Conservation (phyloP, 2,329 filamentous ascomycete species). For the Fusarium avenaceum region DNA sequence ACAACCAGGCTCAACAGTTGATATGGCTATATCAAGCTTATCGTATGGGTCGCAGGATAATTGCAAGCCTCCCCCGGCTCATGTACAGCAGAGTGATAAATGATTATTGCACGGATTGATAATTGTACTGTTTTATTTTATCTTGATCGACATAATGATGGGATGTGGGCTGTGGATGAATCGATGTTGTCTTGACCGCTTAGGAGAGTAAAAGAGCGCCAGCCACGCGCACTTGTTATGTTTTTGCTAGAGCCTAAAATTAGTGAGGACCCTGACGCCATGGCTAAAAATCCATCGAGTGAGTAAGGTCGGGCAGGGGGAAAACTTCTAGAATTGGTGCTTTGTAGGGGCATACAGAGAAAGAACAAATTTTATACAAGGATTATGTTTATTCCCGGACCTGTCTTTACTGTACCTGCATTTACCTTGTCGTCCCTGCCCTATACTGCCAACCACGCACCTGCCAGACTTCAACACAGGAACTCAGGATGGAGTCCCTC, state of each 20-base stretch:
- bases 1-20: conserved; percentile 13
- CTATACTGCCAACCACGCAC: too few species aligned
- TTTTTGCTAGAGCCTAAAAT: background rate
- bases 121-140: too few species aligned
- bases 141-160: background rate
- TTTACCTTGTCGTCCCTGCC: too few species aligned
- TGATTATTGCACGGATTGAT: background rate
- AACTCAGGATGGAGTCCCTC: too few species aligned
- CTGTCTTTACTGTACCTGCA: too few species aligned
- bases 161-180: background rate
- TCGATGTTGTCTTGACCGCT: background rate
- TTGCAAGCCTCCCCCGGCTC: conserved; percentile 6
- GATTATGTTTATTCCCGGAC: too few species aligned
- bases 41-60: conserved; percentile 24
- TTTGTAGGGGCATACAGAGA: background rate
- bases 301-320: too few species aligned
- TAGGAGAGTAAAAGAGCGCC: background rate
- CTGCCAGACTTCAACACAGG: too few species aligned
- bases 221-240: background rate
- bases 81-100: background rate
- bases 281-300: background rate
- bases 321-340: background rate
- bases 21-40: conserved; percentile 17
- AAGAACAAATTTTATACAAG: too few species aligned
- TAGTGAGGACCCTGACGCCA: background rate